These are phyloP conservation scores for Oryza meridionalis DNA, from an alignment of 176 grass and related monocot species.

Conservation along the genomic window DNA sequence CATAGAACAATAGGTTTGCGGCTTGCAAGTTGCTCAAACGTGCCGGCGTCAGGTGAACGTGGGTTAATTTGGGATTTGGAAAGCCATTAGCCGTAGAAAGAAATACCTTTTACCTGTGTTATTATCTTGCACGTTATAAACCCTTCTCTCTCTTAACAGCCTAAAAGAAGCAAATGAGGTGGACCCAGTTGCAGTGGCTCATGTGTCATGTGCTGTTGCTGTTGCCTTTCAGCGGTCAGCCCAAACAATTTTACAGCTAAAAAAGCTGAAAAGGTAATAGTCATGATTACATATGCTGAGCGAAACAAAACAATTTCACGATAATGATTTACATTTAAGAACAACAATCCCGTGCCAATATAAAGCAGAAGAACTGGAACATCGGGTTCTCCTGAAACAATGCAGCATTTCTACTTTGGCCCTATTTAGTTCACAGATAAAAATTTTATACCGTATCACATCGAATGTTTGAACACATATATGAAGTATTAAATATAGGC, in stretches of 20 bases:
- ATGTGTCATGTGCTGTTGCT: neutral
- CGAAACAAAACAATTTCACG: neutral
- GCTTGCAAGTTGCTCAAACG: neutral
- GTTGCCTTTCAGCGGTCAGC: neutral
- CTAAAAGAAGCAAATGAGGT: neutral
- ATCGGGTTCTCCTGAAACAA: neutral
- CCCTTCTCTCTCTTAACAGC: neutral
- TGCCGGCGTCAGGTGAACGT: neutral
- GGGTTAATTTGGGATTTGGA: neutral
- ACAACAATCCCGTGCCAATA: neutral
- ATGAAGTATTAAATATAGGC: no score
- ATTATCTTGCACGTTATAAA: neutral
- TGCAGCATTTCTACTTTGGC: neutral
- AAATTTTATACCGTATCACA: no score
- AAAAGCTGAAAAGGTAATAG: neutral
- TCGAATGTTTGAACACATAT: no score
- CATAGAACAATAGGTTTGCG: neutral
- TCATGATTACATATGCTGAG: neutral
- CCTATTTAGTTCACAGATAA: accelerated
- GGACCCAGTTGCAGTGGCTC: neutral
- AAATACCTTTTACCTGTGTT: neutral
- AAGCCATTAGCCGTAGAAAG: neutral
- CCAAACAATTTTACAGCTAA: neutral
- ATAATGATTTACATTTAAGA: neutral
- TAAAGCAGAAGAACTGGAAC: neutral